Evolutionary conservation across 2,329 filamentous ascomycete genomes (phyloP).

Genomic region (Scopulariopsis brevicaulis): DNA sequence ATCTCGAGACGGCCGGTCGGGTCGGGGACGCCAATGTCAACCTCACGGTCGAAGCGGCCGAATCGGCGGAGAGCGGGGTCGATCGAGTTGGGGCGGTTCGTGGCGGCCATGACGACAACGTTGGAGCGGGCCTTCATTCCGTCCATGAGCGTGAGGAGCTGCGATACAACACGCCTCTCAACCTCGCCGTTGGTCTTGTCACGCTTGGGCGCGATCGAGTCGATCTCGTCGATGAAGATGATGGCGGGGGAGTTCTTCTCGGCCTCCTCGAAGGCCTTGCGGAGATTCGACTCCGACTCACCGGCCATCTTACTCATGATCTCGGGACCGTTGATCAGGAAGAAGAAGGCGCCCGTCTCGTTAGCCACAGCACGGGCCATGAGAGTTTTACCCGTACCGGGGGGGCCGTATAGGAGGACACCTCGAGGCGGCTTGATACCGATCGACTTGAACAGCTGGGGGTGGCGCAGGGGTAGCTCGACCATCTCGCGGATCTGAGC

Average conservation of each 20-base stretch:
- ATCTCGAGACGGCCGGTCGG: constrained; percentile 98
- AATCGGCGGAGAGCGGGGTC: constrained; percentile 96
- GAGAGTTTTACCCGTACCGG: constrained; percentile 97
- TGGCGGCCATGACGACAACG: constrained; percentile 97
- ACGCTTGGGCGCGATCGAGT: constrained; percentile 98
- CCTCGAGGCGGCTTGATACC: constrained; percentile 98
- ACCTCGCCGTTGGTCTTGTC: constrained; percentile 99
- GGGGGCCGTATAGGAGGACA: constrained; percentile 92
- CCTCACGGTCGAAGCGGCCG: constrained; percentile 96
- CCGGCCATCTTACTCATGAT: constrained; percentile 99
- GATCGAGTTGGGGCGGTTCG: constrained; percentile 97
- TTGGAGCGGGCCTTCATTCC: constrained; percentile 99
- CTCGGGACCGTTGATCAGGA: constrained; percentile 97
- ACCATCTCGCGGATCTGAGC: constrained; percentile 98
- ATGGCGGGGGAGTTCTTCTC: constrained; percentile 99
- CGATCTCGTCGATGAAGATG: constrained; percentile 99
- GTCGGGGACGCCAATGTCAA: constrained; percentile 96
- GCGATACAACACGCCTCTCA: constrained; percentile 95
- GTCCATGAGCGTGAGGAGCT: constrained; percentile 96
- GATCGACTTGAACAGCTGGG: constrained; percentile 99
- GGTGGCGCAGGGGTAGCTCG: constrained; percentile 90
- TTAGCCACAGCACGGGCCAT: constrained; percentile 99
- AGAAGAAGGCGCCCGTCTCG: constrained; percentile 98
- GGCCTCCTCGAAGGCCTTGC: constrained; percentile 98
- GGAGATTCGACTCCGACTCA: constrained; percentile 95